Conservation (phyloP, 208 protist genomes). For the Lotmaria passim region DNA sequence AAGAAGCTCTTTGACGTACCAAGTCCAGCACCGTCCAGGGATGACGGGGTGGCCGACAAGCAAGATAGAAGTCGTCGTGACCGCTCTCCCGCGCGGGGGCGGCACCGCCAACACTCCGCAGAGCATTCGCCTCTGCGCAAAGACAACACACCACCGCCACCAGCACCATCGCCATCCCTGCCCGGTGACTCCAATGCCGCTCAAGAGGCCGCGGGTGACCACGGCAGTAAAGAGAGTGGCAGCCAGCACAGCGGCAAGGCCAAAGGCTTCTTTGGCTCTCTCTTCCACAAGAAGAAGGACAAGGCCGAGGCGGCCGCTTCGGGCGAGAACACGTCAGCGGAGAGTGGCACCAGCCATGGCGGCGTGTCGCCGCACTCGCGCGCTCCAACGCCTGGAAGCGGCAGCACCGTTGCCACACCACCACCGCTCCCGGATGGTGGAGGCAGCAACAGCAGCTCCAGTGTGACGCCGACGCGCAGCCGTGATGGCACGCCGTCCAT, state of each 20-base stretch:
- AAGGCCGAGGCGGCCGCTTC: neutral
- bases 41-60: slow-evolving; percentile 6
- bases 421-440: neutral
- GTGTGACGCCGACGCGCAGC: neutral
- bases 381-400: neutral
- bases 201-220: slow-evolving; percentile 8
- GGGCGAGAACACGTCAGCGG: neutral
- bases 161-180: neutral
- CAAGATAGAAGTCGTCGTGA: neutral
- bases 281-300: slow-evolving; percentile 35
- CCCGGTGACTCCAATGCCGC: neutral
- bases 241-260: slow-evolving; percentile 22
- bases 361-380: slow-evolving; percentile 1
- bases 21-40: neutral
- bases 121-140: neutral
- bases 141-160: neutral
- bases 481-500: slow-evolving; percentile 4
- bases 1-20: slow-evolving; percentile 12
- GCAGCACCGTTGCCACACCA: neutral
- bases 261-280: slow-evolving; percentile 28
- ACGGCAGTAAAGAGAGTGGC: neutral
- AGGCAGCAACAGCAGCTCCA: neutral
- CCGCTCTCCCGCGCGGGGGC: neutral
- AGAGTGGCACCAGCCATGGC: neutral
- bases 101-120: neutral